A percentile compares a stretch with the other conserved stretches of the same genome.
These are phyloP conservation scores for Russula virescens DNA, from an alignment of 768 basidiomycete species.

Conservation along the genomic window DNA sequence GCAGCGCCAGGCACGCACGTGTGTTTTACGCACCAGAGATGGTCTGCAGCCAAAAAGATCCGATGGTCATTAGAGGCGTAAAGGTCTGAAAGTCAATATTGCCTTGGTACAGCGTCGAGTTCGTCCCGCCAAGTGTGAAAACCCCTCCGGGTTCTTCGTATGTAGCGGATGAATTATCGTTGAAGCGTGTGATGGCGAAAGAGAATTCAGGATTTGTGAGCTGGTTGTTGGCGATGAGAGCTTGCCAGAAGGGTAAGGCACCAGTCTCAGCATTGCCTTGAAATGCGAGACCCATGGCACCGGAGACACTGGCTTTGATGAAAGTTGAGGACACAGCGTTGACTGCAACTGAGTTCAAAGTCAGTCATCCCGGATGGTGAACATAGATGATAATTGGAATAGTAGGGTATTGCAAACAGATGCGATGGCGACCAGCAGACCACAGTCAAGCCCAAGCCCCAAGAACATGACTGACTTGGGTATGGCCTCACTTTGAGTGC, in stretches of 20 bases:
- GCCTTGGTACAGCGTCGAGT: slow-evolving; percentile 55
- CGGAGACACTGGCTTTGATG: slow-evolving; percentile 48
- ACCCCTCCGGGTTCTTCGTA: slow-evolving; percentile 52
- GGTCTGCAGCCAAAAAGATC: slow-evolving; percentile 56
- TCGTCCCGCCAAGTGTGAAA: slow-evolving; percentile 70
- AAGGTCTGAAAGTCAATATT: slow-evolving; percentile 62
- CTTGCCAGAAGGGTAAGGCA: slow-evolving; percentile 62
- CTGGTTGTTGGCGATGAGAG: slow-evolving; percentile 38
- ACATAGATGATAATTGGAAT: too few species aligned
- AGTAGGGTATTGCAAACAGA: neutral
- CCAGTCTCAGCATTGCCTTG: slow-evolving; percentile 48
- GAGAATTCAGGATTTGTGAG: slow-evolving; percentile 51
- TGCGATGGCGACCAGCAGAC: too few species aligned
- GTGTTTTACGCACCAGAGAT: slow-evolving; percentile 41
- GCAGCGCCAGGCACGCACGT: too few species aligned
- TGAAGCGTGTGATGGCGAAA: slow-evolving; percentile 57
- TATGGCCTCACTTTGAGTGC: too few species aligned
- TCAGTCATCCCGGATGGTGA: neutral
- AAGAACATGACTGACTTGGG: too few species aligned
- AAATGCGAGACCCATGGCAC: slow-evolving; percentile 77
- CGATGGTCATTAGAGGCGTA: slow-evolving; percentile 30
- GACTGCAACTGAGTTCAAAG: slow-evolving; percentile 40
- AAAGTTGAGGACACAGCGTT: slow-evolving; percentile 41
- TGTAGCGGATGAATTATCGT: slow-evolving; percentile 31
- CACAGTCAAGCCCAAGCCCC: too few species aligned